A percentile compares a stretch with the other conserved stretches of the same genome.
phyloP scores from a whole-genome alignment of 306 rosid species.

The Prunus armeniaca region DNA sequence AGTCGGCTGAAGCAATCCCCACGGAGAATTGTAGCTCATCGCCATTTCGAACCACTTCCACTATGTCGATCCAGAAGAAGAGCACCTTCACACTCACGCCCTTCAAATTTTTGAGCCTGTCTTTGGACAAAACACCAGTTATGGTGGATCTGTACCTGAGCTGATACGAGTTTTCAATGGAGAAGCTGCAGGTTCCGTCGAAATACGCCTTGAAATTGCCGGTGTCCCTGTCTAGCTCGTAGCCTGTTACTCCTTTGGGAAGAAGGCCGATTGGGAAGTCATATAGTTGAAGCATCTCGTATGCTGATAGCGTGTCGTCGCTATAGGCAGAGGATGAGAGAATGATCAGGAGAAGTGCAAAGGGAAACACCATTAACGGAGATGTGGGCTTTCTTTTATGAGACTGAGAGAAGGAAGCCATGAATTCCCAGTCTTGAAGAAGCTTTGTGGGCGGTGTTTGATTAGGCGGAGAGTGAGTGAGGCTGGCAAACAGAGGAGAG shows the following conservation, averaged over 20 bases:
- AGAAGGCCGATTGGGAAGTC: conserved; percentile 61
- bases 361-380: background rate
- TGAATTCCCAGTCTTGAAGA: background rate
- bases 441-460: background rate
- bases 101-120: conserved; percentile 35
- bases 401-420: background rate
- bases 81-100: conserved; percentile 58
- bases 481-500: background rate
- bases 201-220: conserved; percentile 43
- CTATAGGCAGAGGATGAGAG: conserved; percentile 9
- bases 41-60: conserved; percentile 37
- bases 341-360: background rate
- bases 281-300: conserved; percentile 48
- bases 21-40: conserved; percentile 45
- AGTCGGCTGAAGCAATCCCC: conserved; percentile 44
- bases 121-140: conserved; percentile 39
- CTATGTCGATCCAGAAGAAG: conserved; percentile 52
- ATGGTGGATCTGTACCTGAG: conserved; percentile 45
- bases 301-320: conserved; percentile 33
- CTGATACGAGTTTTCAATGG: conserved; percentile 29
- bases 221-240: conserved; percentile 37
- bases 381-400: background rate
- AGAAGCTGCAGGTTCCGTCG: conserved; percentile 33
- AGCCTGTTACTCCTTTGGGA: conserved; percentile 53
- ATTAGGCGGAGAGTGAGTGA: too few relatives aligned